Conservation (phyloP, 306 rosid species). For the Sicyos baderoa region DNA sequence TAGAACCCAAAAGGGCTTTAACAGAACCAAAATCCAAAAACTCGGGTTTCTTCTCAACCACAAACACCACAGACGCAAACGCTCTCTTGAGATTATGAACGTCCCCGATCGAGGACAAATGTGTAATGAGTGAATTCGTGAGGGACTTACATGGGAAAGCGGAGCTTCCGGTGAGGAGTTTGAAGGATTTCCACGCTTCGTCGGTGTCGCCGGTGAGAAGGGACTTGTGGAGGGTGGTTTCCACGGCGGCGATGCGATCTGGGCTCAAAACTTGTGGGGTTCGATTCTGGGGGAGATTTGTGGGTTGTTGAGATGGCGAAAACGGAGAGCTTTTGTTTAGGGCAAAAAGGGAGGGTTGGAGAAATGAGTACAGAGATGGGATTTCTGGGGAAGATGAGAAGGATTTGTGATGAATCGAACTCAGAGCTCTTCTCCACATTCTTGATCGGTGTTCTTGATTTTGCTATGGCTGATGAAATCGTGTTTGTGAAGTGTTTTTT, state of each 20-base stretch:
- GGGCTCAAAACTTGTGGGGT: constrained; percentile 35
- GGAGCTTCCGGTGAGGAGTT: constrained; percentile 51
- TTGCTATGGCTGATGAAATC: background rate
- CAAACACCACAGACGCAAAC: constrained; percentile 55
- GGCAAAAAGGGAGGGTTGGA: constrained; percentile 70
- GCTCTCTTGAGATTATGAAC: constrained; percentile 69
- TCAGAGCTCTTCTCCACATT: constrained; percentile 39
- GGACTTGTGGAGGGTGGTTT: constrained; percentile 62
- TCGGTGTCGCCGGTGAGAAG: constrained; percentile 45
- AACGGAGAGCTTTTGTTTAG: constrained; percentile 34
- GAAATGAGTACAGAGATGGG: constrained; percentile 75
- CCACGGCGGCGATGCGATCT: constrained; percentile 33
- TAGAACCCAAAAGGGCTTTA: constrained; percentile 39
- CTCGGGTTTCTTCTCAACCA: constrained; percentile 51
- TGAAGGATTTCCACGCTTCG: constrained; percentile 88
- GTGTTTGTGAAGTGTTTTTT: background rate
- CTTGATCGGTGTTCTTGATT: constrained; percentile 2
- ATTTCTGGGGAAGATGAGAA: constrained; percentile 44
- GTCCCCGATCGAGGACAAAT: constrained; percentile 58
- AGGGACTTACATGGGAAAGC: constrained; percentile 66
- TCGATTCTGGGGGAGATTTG: constrained; percentile 27
- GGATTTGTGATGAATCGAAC: constrained; percentile 29
- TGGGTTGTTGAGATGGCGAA: constrained; percentile 17
- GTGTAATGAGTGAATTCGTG: constrained; percentile 57
- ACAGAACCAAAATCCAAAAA: constrained; percentile 41